These are phyloP conservation scores for Plicaturopsis crispa DNA, from an alignment of 768 basidiomycete species.

Conservation along the genomic window DNA sequence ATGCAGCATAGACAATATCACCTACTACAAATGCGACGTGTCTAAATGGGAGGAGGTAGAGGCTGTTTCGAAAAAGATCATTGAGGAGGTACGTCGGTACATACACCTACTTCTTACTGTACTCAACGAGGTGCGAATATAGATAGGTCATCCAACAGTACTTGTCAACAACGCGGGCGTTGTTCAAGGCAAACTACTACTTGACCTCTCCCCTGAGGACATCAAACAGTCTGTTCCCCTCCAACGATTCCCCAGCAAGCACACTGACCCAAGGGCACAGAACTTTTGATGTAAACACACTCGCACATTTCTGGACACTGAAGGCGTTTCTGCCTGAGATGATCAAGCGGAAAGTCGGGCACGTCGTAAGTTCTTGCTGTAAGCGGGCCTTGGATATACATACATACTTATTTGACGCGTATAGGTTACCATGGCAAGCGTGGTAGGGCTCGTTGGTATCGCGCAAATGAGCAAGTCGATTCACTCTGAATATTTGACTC, in stretches of 20 bases:
- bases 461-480: constrained; percentile 65
- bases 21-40: constrained; percentile 87
- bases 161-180: constrained; percentile 95
- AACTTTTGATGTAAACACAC: constrained; percentile 83
- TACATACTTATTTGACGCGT: constrained; percentile 9
- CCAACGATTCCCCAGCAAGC: not conserved
- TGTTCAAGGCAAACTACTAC: constrained; percentile 79
- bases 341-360: constrained; percentile 70
- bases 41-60: constrained; percentile 85
- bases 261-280: constrained; percentile 32
- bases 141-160: constrained; percentile 87
- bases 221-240: constrained; percentile 54
- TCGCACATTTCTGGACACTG: constrained; percentile 87
- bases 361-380: constrained; percentile 54
- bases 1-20: constrained; percentile 55
- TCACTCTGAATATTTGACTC: constrained; percentile 1
- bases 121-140: constrained; percentile 1
- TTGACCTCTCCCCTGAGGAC: constrained; percentile 75
- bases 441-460: constrained; percentile 61
- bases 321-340: constrained; percentile 91
- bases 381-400: constrained; percentile 2
- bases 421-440: constrained; percentile 74
- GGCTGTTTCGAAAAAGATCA: constrained; percentile 60
- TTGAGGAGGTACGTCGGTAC: constrained; percentile 56
- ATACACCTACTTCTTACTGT: not conserved